These are phyloP conservation scores for Calendula officinalis DNA, from an alignment of 129 eudicot genomes.

Conservation along the genomic window DNA sequence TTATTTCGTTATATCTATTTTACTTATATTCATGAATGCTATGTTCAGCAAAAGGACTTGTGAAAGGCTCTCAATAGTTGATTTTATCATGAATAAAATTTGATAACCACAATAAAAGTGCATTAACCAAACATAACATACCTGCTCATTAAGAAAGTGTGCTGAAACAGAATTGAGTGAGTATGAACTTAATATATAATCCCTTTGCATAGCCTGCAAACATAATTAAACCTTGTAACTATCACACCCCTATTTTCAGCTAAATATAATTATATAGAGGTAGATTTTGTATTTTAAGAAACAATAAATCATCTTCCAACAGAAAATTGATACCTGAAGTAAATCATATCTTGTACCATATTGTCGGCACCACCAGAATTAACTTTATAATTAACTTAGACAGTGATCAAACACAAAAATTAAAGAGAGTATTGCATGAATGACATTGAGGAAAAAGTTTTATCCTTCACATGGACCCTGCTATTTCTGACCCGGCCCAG, in stretches of 20 bases:
- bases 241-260: too few relatives aligned
- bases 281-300: too few relatives aligned
- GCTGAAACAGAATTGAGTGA: constrained; percentile 98
- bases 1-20: too few relatives aligned
- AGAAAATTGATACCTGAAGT: constrained; percentile 74
- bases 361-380: constrained; percentile 58
- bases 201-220: constrained; percentile 92
- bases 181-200: constrained; percentile 90
- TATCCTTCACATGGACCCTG: constrained; percentile 83
- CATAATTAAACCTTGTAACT: constrained; percentile 17
- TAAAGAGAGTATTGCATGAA: background rate
- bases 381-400: too few relatives aligned
- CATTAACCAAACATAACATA: constrained; percentile 20
- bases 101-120: background rate
- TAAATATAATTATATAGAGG: too few relatives aligned
- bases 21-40: too few relatives aligned
- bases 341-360: constrained; percentile 92
- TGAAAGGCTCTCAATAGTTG: background rate
- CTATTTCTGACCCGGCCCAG: constrained; percentile 91
- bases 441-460: constrained; percentile 90
- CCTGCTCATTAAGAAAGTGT: too few relatives aligned
- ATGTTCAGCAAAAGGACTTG: too few relatives aligned
- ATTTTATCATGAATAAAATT: background rate
- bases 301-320: too few relatives aligned
- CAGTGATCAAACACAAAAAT: background rate